A percentile compares a stretch with the other conserved stretches of the same genome.
phyloP scores from a whole-genome alignment of 2,329 filamentous ascomycete species.

The Amphichorda felina region DNA sequence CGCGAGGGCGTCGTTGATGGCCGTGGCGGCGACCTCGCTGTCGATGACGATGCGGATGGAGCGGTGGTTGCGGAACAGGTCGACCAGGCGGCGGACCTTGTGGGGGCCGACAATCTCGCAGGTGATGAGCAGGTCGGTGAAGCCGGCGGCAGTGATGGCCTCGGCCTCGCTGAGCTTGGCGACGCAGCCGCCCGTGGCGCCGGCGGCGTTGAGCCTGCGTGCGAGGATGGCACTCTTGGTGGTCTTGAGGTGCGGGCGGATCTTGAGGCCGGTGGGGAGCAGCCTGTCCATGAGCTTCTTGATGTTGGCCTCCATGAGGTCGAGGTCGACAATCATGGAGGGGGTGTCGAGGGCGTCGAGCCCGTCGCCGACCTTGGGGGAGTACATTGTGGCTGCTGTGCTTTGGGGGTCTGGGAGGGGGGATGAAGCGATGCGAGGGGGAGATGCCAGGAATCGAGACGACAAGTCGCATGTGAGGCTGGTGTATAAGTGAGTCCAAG shows the following conservation, averaged over 20 bases:
- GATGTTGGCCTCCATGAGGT: slow-evolving; percentile 39
- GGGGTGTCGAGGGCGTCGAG: slow-evolving; percentile 33
- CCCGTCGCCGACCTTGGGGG: slow-evolving; percentile 5
- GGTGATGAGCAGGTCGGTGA: slow-evolving; percentile 37
- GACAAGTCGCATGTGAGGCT: too few relatives aligned
- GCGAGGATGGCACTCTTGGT: slow-evolving; percentile 36
- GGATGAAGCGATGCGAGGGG: background rate
- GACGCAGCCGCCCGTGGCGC: slow-evolving; percentile 37
- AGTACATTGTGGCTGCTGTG: slow-evolving; percentile 1
- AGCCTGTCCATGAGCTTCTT: slow-evolving; percentile 30
- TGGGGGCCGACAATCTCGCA: slow-evolving; percentile 33
- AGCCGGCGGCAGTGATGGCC: slow-evolving; percentile 26
- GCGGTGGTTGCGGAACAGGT: slow-evolving; percentile 24
- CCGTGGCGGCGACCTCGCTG: slow-evolving; percentile 27
- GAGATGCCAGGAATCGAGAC: background rate
- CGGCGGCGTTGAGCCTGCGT: slow-evolving; percentile 27
- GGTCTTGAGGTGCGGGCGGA: slow-evolving; percentile 41
- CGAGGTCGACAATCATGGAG: slow-evolving; percentile 42
- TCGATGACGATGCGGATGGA: slow-evolving; percentile 34
- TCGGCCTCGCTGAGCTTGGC: slow-evolving; percentile 37
- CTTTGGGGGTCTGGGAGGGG: background rate
- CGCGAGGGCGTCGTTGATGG: slow-evolving; percentile 31
- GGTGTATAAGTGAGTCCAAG: too few relatives aligned
- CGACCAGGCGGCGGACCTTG: slow-evolving; percentile 33
- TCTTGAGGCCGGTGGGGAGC: slow-evolving; percentile 28